A percentile compares a stretch with the other conserved stretches of the same genome.
phyloP scores from a whole-genome alignment of 495 filamentous ascomycete genomes.

The Letharia lupina region DNA sequence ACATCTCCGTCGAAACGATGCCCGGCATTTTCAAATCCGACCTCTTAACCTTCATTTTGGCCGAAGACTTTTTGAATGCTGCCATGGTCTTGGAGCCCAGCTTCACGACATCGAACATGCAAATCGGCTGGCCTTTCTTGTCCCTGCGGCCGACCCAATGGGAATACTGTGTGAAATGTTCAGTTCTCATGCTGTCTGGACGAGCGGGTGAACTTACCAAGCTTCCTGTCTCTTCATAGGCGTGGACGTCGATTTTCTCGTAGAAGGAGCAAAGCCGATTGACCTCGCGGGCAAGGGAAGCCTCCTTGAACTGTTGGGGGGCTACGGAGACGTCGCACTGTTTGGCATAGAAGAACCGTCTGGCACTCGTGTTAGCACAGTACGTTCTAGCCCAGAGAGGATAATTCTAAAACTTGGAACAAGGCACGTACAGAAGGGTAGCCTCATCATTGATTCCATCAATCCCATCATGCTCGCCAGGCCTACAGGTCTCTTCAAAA shows the following conservation, averaged over 20 bases:
- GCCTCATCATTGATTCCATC: constrained; percentile 30
- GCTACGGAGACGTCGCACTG: constrained; percentile 35
- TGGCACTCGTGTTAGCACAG: constrained; percentile 4
- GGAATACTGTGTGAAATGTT: constrained; percentile 63
- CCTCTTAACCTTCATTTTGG: constrained; percentile 47
- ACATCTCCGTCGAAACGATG: constrained; percentile 32
- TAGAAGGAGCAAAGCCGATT: constrained; percentile 65
- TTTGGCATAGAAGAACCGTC: constrained; percentile 32
- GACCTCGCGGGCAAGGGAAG: constrained; percentile 71
- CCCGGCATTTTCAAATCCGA: constrained; percentile 4
- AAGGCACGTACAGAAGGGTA: constrained; percentile 28
- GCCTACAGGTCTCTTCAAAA: constrained; percentile 24
- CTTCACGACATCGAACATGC: constrained; percentile 74
- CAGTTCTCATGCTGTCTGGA: constrained; percentile 56
- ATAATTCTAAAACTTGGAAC: background rate
- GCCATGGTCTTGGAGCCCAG: constrained; percentile 70
- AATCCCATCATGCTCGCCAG: constrained; percentile 23
- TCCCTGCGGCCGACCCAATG: constrained; percentile 87
- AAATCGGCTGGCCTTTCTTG: constrained; percentile 77
- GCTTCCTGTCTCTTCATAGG: constrained; percentile 65
- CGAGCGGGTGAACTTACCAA: constrained; percentile 46
- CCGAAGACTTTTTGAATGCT: constrained; percentile 50
- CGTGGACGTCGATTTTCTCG: constrained; percentile 66
- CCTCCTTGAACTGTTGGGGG: constrained; percentile 74
- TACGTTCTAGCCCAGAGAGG: background rate